These are phyloP conservation scores for Hansenula lynferdii DNA, from an alignment of 1,139 yeast genomes.

Conservation along the genomic window DNA sequence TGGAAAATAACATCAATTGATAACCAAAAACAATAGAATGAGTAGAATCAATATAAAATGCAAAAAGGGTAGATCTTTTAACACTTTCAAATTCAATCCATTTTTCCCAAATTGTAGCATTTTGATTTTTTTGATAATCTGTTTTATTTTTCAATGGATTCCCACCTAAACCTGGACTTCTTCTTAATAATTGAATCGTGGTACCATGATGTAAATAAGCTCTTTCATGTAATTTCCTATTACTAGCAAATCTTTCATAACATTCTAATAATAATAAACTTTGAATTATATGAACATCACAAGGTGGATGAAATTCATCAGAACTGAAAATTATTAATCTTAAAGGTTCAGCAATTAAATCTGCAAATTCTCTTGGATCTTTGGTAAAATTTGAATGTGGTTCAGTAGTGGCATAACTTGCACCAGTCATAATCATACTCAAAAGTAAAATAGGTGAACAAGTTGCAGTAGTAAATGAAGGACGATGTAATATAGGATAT, in stretches of 20 bases:
- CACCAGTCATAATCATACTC: constrained; percentile 54
- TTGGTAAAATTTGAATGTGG: constrained; percentile 13
- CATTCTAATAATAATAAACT: constrained; percentile 57
- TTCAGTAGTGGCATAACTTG: constrained; percentile 31
- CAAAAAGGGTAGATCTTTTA: constrained; percentile 74
- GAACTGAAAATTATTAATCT: constrained; percentile 59
- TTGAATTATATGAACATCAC: constrained; percentile 64
- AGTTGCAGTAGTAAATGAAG: constrained; percentile 52
- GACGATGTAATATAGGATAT: constrained; percentile 56
- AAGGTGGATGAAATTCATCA: constrained; percentile 52
- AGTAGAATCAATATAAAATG: constrained; percentile 72
- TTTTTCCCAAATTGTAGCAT: constrained; percentile 37
- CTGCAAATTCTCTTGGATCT: constrained; percentile 32
- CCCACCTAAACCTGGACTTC: constrained; percentile 73
- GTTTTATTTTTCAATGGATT: constrained; percentile 42
- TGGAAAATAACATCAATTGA: constrained; percentile 60
- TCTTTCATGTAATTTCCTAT: constrained; percentile 61
- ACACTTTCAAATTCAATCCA: constrained; percentile 80
- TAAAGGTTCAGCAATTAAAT: constrained; percentile 53
- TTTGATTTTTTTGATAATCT: constrained; percentile 28
- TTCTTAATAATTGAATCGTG: constrained; percentile 62
- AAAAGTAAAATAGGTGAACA: constrained; percentile 50
- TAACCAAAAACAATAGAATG: constrained; percentile 84
- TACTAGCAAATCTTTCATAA: constrained; percentile 59
- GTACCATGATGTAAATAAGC: constrained; percentile 78